These are phyloP conservation scores for Musa beccarii DNA, from an alignment of 176 grass and related monocot species.

Conservation along the genomic window DNA sequence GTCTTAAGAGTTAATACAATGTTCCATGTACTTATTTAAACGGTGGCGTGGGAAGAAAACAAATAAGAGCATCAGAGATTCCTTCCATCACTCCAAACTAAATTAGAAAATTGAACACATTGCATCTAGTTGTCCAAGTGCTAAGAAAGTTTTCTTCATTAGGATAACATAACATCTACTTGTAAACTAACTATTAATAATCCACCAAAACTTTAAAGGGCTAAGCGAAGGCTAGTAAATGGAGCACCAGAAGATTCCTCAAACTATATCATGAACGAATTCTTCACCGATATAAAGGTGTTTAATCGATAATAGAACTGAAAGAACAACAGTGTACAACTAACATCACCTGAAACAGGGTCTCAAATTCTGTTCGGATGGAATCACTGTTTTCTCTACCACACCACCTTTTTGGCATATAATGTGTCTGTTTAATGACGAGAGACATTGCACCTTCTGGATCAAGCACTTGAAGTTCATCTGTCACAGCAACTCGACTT, in stretches of 20 bases:
- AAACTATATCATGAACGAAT: neutral
- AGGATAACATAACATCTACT: too few species aligned
- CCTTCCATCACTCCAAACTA: too few species aligned
- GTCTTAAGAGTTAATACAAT: too few species aligned
- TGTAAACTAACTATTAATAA: too few species aligned
- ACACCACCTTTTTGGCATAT: conserved; percentile 92
- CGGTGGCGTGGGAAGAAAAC: too few species aligned
- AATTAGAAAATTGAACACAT: too few species aligned
- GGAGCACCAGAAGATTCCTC: neutral
- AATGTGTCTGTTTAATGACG: conserved; percentile 75
- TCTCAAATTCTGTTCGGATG: conserved; percentile 74
- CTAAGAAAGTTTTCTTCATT: too few species aligned
- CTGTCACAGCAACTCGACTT: conserved; percentile 73
- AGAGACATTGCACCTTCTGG: conserved; percentile 82
- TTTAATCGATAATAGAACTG: neutral
- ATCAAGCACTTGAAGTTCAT: conserved; percentile 96
- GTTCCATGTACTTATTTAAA: too few species aligned
- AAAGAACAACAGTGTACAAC: neutral
- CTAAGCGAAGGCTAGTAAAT: neutral
- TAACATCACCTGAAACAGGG: conserved; percentile 64
- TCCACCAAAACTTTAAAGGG: too few species aligned
- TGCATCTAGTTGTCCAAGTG: too few species aligned
- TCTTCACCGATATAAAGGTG: neutral
- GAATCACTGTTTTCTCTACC: conserved; percentile 75
- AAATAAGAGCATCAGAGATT: too few species aligned